Evolutionary conservation across 2,329 filamentous ascomycete genomes (phyloP).

Genomic region (Endocalyx cinctus): DNA sequence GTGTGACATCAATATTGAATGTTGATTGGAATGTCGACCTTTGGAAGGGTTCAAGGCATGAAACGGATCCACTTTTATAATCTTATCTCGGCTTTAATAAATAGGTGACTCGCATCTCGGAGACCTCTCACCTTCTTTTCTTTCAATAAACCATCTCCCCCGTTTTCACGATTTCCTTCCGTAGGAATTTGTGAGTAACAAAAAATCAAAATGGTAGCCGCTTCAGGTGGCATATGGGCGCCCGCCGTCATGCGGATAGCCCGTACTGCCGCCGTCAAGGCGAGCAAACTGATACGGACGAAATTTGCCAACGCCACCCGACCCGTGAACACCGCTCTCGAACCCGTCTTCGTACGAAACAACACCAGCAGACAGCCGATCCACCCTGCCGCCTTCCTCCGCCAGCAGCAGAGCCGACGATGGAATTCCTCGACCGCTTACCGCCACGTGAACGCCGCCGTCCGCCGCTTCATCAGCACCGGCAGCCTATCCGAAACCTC

Average conservation of each 20-base stretch:
- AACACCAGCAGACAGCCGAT: constrained; percentile 44
- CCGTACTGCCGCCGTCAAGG: constrained; percentile 46
- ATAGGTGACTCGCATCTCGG: no score
- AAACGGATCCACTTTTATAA: no score
- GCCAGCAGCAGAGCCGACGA: constrained; percentile 45
- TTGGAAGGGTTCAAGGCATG: no score
- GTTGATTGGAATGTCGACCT: no score
- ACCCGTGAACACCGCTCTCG: constrained; percentile 41
- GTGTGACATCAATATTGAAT: no score
- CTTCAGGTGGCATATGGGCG: constrained; percentile 51
- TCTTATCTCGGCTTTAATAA: no score
- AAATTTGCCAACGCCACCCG: constrained; percentile 42
- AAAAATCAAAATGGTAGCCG: constrained; percentile 48
- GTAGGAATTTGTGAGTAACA: no score
- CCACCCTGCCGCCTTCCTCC: constrained; percentile 45
- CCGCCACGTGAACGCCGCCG: constrained; percentile 38
- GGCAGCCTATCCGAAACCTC: constrained; percentile 24
- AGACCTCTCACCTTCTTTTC: no score
- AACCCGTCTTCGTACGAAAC: constrained; percentile 40
- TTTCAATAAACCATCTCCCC: no score
- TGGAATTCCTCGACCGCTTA: constrained; percentile 44
- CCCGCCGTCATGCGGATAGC: constrained; percentile 51
- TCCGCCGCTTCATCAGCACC: constrained; percentile 49
- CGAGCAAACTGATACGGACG: constrained; percentile 46
- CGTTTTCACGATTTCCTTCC: no score